Conservation (phyloP, 352 stramenopile species). For the Phytopythium mirpurense region DNA sequence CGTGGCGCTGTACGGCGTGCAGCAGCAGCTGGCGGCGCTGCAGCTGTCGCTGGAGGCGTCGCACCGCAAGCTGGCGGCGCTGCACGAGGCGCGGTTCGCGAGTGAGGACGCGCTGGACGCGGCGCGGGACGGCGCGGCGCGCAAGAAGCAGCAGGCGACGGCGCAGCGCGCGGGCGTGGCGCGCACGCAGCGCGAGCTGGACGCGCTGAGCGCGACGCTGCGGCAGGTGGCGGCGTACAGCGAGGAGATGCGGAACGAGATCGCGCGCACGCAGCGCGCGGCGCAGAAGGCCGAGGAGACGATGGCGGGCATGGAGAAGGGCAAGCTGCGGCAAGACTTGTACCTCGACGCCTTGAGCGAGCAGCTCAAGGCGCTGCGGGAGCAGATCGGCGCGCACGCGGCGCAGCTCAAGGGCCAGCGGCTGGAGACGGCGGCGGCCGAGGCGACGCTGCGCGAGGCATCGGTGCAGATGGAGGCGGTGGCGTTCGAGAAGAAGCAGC, state of each 20-base stretch:
- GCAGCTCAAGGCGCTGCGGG: constrained; percentile 84
- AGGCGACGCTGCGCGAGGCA: constrained; percentile 87
- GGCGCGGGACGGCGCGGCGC: constrained; percentile 46
- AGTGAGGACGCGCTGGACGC: constrained; percentile 73
- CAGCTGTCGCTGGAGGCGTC: constrained; percentile 87
- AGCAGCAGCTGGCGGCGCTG: constrained; percentile 92
- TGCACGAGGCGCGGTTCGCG: constrained; percentile 62
- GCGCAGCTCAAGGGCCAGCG: constrained; percentile 84
- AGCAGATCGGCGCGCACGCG: constrained; percentile 75
- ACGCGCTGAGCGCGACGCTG: constrained; percentile 79
- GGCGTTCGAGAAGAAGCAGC: constrained; percentile 93
- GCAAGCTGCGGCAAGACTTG: constrained; percentile 92
- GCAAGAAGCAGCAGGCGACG: constrained; percentile 65
- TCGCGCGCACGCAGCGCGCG: constrained; percentile 86
- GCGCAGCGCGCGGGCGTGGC: constrained; percentile 57
- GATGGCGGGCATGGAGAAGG: constrained; percentile 90
- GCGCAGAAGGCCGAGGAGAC: constrained; percentile 94
- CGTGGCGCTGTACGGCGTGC: constrained; percentile 91
- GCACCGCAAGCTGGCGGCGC: constrained; percentile 60
- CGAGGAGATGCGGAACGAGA: constrained; percentile 93
- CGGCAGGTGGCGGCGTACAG: constrained; percentile 93
- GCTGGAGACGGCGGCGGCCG: constrained; percentile 79
- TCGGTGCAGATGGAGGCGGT: constrained; percentile 89
- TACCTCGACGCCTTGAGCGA: constrained; percentile 93
- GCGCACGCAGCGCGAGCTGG: constrained; percentile 86